phyloP scores from a whole-genome alignment of 345 rosid genomes.

The Erodium maritimum region DNA sequence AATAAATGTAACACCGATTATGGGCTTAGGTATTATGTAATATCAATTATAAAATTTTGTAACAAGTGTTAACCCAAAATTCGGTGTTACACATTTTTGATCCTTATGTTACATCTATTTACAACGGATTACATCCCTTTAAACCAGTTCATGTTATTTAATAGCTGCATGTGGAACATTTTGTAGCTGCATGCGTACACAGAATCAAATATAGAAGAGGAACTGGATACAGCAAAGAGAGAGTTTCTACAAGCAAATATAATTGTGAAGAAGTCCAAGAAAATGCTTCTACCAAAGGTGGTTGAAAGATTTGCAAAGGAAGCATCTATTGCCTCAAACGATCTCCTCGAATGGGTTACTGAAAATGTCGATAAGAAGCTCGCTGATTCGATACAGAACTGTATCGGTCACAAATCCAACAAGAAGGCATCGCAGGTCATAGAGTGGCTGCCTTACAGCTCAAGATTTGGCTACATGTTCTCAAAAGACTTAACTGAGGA shows the following conservation, averaged over 20 bases:
- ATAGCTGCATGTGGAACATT: neutral
- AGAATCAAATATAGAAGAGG: slow-evolving; percentile 44
- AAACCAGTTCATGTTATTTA: no score
- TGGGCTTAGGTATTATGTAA: no score
- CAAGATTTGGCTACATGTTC: slow-evolving; percentile 63
- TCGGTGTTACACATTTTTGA: no score
- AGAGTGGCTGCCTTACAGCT: slow-evolving; percentile 67
- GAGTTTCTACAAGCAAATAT: slow-evolving; percentile 58
- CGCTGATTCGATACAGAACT: slow-evolving; percentile 40
- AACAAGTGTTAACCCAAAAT: no score
- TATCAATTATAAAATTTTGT: no score
- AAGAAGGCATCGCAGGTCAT: slow-evolving; percentile 46
- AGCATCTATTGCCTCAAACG: slow-evolving; percentile 40
- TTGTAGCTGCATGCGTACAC: slow-evolving; percentile 60
- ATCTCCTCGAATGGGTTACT: slow-evolving; percentile 48
- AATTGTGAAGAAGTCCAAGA: slow-evolving; percentile 46
- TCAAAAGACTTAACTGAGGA: slow-evolving; percentile 60
- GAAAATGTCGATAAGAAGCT: slow-evolving; percentile 55
- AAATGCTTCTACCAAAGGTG: slow-evolving; percentile 55
- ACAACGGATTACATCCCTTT: no score
- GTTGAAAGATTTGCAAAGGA: slow-evolving; percentile 66
- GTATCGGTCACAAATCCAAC: slow-evolving; percentile 32
- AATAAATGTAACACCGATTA: no score
- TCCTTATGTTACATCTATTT: no score
- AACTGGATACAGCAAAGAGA: slow-evolving; percentile 53